Evolutionary conservation across 1,139 yeast species (phyloP).

Genomic region (Blastobotrys apis): DNA sequence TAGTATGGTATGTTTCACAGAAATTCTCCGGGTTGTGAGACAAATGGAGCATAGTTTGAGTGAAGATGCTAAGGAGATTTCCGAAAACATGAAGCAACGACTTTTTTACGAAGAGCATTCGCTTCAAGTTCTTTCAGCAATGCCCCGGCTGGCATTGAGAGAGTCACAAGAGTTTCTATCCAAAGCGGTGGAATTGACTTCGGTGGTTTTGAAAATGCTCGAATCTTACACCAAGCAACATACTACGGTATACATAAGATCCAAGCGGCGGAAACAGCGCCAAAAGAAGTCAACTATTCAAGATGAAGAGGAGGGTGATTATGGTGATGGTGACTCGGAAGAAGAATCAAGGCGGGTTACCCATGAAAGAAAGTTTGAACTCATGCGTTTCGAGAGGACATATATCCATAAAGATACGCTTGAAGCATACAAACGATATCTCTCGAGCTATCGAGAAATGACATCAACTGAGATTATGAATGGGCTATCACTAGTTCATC

Average conservation of each 20-base stretch:
- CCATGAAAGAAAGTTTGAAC: constrained; percentile 52
- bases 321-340: constrained; percentile 39
- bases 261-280: constrained; percentile 44
- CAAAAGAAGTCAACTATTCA: constrained; percentile 34
- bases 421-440: constrained; percentile 49
- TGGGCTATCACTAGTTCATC: constrained; percentile 62
- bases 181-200: constrained; percentile 62
- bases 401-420: constrained; percentile 42
- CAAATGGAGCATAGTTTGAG: constrained; percentile 42
- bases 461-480: constrained; percentile 48
- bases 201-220: constrained; percentile 60
- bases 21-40: constrained; percentile 54
- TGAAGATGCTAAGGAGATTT: constrained; percentile 44
- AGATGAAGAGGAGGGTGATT: constrained; percentile 43
- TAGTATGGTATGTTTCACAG: constrained; percentile 63
- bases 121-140: constrained; percentile 50
- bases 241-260: constrained; percentile 51
- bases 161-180: constrained; percentile 62
- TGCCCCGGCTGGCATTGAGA: constrained; percentile 64
- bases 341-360: constrained; percentile 36
- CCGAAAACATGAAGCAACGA: constrained; percentile 49
- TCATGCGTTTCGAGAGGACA: constrained; percentile 38
- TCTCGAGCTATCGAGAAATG: constrained; percentile 58
- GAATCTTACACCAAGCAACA: constrained; percentile 65
- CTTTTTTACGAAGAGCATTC: constrained; percentile 64